phyloP scores from a whole-genome alignment of 345 rosid species.

The Aegle marmelos region DNA sequence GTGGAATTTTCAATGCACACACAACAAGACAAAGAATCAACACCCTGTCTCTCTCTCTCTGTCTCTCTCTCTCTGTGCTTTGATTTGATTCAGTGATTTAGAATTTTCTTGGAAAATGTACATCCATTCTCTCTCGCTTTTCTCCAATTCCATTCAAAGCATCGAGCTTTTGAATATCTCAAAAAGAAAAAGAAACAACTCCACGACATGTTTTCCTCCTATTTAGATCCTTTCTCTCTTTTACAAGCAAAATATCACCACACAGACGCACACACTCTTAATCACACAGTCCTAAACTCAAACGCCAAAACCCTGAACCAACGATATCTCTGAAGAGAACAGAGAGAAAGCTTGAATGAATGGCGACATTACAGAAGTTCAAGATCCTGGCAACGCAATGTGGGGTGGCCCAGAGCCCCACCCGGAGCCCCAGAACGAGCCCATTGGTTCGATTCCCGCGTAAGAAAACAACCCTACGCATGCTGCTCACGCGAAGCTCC shows the following conservation, averaged over 20 bases:
- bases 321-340: background rate
- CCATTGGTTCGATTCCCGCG: slow-evolving; percentile 67
- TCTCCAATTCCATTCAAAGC: slow-evolving; percentile 52
- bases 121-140: background rate
- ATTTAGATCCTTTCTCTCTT: slow-evolving; percentile 39
- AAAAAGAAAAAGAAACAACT: background rate
- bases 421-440: slow-evolving; percentile 76
- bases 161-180: slow-evolving; percentile 12
- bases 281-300: slow-evolving; percentile 1
- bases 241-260: slow-evolving; percentile 17
- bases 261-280: background rate
- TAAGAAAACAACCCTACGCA: slow-evolving; percentile 65
- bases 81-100: background rate
- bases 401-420: slow-evolving; percentile 75
- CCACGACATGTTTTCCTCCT: background rate
- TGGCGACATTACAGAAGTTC: slow-evolving; percentile 85
- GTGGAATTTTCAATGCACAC: slow-evolving; percentile 1
- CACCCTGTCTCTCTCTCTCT: background rate
- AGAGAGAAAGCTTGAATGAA: slow-evolving; percentile 24
- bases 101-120: slow-evolving; percentile 31
- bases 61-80: background rate
- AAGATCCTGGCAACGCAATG: slow-evolving; percentile 85
- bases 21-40: background rate
- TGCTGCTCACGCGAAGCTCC: slow-evolving; percentile 59
- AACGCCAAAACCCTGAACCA: slow-evolving; percentile 16